phyloP scores from a whole-genome alignment of 805 yeast genomes.

The Komagataella ulmi region DNA sequence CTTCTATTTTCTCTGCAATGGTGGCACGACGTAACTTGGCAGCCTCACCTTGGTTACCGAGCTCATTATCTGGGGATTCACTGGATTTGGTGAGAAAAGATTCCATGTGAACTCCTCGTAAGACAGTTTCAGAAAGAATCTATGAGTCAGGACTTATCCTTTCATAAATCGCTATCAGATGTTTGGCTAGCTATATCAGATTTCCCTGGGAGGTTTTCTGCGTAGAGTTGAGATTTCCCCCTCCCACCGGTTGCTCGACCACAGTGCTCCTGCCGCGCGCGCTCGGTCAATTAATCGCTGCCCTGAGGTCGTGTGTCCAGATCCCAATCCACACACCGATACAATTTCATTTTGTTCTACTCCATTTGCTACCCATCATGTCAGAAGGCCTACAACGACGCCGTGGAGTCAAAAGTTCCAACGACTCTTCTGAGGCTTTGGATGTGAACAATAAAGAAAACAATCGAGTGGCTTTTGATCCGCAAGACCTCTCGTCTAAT shows the following conservation, averaged over 20 bases:
- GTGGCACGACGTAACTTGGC: conserved; percentile 15
- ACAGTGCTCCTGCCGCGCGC: background rate
- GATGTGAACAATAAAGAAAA: conserved; percentile 8
- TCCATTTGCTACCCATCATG: conserved; percentile 6
- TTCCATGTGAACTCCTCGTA: background rate
- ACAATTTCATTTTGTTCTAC: background rate
- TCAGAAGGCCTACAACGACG: conserved; percentile 63
- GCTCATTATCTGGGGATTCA: conserved; percentile 1
- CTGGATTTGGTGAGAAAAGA: background rate
- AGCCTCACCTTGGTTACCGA: background rate
- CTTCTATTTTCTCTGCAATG: conserved; percentile 17
- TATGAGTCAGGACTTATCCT: background rate
- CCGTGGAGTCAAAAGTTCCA: conserved; percentile 31
- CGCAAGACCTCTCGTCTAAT: conserved; percentile 41
- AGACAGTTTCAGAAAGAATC: background rate
- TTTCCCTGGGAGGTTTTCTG: background rate
- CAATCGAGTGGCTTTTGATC: conserved; percentile 74
- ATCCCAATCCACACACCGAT: background rate
- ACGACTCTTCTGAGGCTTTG: conserved; percentile 9
- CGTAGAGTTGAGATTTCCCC: background rate
- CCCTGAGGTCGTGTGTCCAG: background rate
- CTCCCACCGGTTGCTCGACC: background rate
- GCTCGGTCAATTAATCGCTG: background rate
- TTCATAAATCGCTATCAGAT: background rate
- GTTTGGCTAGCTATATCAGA: background rate